phyloP scores from a whole-genome alignment of 2,329 filamentous ascomycete species.

The Harringtonia aguacate region DNA sequence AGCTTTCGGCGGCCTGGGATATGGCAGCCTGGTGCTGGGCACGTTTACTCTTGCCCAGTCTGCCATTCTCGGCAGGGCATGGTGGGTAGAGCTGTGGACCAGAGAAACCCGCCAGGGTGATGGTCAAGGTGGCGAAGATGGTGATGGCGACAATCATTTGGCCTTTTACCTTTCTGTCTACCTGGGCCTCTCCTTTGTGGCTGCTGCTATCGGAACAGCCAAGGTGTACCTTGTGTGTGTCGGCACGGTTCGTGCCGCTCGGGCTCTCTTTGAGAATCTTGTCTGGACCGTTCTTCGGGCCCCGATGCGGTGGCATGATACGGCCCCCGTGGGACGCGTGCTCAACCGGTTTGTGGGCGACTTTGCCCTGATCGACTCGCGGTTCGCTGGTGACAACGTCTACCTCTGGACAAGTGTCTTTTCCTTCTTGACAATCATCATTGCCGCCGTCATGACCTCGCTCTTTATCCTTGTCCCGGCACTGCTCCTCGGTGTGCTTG shows the following conservation, averaged over 20 bases:
- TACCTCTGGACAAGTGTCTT: slow-evolving; percentile 45
- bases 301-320: slow-evolving; percentile 71
- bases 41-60: too few species aligned
- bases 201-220: slow-evolving; percentile 48
- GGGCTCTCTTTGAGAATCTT: slow-evolving; percentile 54
- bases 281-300: slow-evolving; percentile 58
- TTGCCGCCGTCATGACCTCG: slow-evolving; percentile 60
- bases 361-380: slow-evolving; percentile 62
- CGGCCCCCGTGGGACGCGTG: slow-evolving; percentile 64
- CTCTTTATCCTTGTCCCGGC: slow-evolving; percentile 52
- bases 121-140: too few species aligned
- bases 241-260: slow-evolving; percentile 59
- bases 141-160: slow-evolving; percentile 19
- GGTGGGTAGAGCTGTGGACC: too few species aligned
- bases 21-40: too few species aligned
- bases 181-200: slow-evolving; percentile 44
- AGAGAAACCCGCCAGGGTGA: too few species aligned
- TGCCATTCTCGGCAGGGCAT: too few species aligned
- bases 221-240: slow-evolving; percentile 53
- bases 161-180: slow-evolving; percentile 61
- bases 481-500: slow-evolving; percentile 48
- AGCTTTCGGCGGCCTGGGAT: too few species aligned
- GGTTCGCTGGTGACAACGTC: slow-evolving; percentile 54
- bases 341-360: slow-evolving; percentile 71
- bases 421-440: slow-evolving; percentile 53